Base-by-base conservation (phyloP, 2,329 filamentous ascomycete species). In the Calonectria honghensis region DNA sequence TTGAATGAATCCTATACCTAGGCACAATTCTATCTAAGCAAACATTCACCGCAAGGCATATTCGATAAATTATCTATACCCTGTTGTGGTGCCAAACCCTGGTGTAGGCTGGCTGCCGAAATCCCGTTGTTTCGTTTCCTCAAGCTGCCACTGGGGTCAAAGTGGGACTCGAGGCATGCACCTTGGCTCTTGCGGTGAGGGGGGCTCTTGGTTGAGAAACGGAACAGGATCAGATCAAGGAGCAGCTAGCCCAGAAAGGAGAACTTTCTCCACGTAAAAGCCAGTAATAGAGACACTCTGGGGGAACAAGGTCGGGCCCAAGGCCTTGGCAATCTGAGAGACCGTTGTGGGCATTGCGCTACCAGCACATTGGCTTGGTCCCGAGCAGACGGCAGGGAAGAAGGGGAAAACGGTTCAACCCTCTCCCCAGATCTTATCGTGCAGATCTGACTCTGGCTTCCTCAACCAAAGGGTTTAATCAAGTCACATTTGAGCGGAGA, bases 41-140 rank as follows among this genome's bases (percentile, higher is more conserved):
- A 63, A 63, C 57, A 41, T 41, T 20, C 57, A 29, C 35, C 24
- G 57, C 35, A 63, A 63, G 57, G 57, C 57, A 39, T 41, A 63
- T 63, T 63, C 37, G 14, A 39, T 41, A 41, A 63, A 63, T 39
- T 41, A 63, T 41, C 57, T 16, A 27, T 27, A 41, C 65, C 70
- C 70, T 73, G 64, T 41, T 54, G 48, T 27, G 18, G 32, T 27
- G 37, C 7, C 31, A 57, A 65, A 31, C 57, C 57, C 71, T 48
- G 27, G 35, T 50, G 50, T 24, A 45, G 39, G 31, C 54, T 72
- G 41, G 63, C 35, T 54, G 31, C 65, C 54, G n/a, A 64, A 48
- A 54, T 64, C 31, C 65, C 70, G 29, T 51, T 64, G 65, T 73
- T 73, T 73, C 65, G 70, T 68, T 73, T 72, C 50, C 50, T 66